Conservation (phyloP, 768 basidiomycete species). For the Rhodotorula kratochvilovae region DNA sequence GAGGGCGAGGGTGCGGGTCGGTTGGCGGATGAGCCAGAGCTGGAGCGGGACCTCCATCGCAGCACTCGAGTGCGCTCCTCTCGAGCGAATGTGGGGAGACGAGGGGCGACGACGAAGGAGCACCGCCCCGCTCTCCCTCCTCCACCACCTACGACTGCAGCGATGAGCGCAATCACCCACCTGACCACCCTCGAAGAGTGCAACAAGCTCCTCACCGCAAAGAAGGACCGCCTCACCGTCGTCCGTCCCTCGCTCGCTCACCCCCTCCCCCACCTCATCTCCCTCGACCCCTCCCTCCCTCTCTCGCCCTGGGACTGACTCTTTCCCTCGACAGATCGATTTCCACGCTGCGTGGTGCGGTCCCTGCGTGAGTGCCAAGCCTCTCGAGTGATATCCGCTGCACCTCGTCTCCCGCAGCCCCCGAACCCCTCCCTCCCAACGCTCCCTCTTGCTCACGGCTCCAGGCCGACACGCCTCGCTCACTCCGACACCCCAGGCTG, state of each 20-base stretch:
- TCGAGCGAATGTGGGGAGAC: no score
- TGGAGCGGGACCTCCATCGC: not conserved
- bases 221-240: slow-evolving; percentile 21
- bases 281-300: not conserved
- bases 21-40: slow-evolving; percentile 20
- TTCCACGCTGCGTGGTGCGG: slow-evolving; percentile 34
- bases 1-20: slow-evolving; percentile 12
- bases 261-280: not conserved
- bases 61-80: no score
- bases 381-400: no score
- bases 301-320: no score
- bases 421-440: no score
- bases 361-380: slow-evolving; percentile 4
- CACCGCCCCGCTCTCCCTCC: no score
- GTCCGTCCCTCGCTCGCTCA: not conserved
- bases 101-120: no score
- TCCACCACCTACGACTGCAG: no score
- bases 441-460: no score
- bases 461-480: no score
- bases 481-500: not conserved
- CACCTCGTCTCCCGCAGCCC: not conserved
- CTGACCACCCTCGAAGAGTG: slow-evolving; percentile 12
- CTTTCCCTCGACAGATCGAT: slow-evolving; percentile 15
- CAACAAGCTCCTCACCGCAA: slow-evolving; percentile 24
- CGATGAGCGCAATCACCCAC: slow-evolving; percentile 39